These are phyloP conservation scores for Arctostaphylos glauca DNA, from an alignment of 148 eudicot genomes.

Conservation along the genomic window DNA sequence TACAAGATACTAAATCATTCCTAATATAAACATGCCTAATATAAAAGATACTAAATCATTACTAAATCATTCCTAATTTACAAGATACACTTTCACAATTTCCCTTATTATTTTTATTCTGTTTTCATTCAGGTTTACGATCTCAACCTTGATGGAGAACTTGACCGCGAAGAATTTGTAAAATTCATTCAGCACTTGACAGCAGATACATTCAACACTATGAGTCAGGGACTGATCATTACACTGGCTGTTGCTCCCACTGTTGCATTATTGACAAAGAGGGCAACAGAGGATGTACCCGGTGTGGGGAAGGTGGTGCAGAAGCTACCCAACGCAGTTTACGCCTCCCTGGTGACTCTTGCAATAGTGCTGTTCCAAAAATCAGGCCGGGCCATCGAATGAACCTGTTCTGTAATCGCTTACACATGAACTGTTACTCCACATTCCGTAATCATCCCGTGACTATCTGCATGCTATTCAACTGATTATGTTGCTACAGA, in stretches of 20 bases:
- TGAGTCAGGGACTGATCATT: slow-evolving; percentile 80
- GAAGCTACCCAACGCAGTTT: slow-evolving; percentile 77
- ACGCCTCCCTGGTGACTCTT: slow-evolving; percentile 75
- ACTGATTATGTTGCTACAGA: neutral
- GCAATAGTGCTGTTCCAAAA: slow-evolving; percentile 58
- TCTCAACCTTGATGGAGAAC: slow-evolving; percentile 61
- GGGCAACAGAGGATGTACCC: slow-evolving; percentile 78
- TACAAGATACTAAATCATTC: too few relatives aligned
- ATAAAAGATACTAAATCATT: too few relatives aligned
- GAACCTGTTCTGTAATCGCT: neutral
- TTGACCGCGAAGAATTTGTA: slow-evolving; percentile 68
- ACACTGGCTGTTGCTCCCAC: slow-evolving; percentile 73
- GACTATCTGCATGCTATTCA: neutral
- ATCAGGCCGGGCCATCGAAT: slow-evolving; percentile 24
- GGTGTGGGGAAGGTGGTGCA: slow-evolving; percentile 76
- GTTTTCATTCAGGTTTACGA: slow-evolving; percentile 46
- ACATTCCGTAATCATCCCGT: neutral
- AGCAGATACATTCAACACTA: slow-evolving; percentile 47
- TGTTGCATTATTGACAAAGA: slow-evolving; percentile 75
- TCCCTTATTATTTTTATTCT: neutral
- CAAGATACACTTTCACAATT: too few relatives aligned
- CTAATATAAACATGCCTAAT: too few relatives aligned
- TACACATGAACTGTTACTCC: neutral
- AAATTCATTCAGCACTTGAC: slow-evolving; percentile 57
- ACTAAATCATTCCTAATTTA: too few relatives aligned